Conservation (phyloP, 306 rosid genomes). For the Sophora flavescens region DNA sequence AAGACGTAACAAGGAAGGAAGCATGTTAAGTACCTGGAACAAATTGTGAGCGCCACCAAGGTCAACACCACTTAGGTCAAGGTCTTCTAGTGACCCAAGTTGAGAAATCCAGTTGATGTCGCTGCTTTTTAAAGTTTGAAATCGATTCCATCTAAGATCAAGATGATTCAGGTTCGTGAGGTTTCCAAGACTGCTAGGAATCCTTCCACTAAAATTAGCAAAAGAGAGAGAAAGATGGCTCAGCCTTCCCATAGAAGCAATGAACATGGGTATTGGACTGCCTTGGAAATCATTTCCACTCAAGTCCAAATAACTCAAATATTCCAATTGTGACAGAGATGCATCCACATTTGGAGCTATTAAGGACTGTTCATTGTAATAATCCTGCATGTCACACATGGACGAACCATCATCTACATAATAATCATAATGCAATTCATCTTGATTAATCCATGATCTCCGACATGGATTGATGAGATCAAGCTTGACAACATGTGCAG, state of each 20-base stretch:
- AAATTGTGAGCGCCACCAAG: background rate
- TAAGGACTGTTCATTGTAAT: background rate
- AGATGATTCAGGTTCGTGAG: background rate
- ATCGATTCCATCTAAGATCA: too few relatives aligned
- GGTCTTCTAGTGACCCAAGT: too few relatives aligned
- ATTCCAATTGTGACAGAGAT: constrained; percentile 20
- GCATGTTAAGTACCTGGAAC: background rate
- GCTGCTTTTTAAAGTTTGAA: too few relatives aligned
- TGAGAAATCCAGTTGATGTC: too few relatives aligned
- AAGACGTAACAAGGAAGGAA: background rate
- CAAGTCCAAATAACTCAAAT: constrained; percentile 43
- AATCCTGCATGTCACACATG: too few relatives aligned
- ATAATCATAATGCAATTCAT: too few relatives aligned
- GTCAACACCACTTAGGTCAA: background rate
- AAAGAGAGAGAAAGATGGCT: constrained; percentile 2
- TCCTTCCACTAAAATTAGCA: background rate
- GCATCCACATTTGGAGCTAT: background rate
- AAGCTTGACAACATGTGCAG: constrained; percentile 42
- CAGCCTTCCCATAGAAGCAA: constrained; percentile 12
- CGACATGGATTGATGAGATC: background rate
- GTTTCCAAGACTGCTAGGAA: background rate
- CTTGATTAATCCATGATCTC: too few relatives aligned
- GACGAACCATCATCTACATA: too few relatives aligned
- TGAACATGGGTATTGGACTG: background rate
- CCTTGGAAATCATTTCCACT: background rate